phyloP scores from a whole-genome alignment of 805 yeast species.

The Brettanomyces anomalus region DNA sequence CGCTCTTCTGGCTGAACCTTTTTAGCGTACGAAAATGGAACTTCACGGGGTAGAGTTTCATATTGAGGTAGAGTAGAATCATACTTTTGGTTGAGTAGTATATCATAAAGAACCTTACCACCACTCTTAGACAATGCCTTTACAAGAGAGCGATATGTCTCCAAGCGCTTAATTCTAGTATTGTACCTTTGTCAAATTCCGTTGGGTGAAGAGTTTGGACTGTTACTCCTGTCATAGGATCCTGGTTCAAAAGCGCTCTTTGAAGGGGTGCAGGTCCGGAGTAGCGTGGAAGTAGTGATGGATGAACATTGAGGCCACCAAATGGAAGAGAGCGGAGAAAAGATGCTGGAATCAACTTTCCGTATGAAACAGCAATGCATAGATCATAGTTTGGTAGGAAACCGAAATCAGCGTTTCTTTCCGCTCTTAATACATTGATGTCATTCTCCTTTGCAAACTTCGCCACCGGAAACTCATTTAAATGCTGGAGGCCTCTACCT shows the following conservation, averaged over 20 bases:
- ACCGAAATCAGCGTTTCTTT: conserved; percentile 30
- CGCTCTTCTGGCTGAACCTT: conserved; percentile 38
- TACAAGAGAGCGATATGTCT: conserved; percentile 37
- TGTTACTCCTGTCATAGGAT: conserved; percentile 67
- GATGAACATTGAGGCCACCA: conserved; percentile 89
- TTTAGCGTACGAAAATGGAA: conserved; percentile 44
- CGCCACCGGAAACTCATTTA: conserved; percentile 48
- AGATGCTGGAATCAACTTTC: conserved; percentile 61
- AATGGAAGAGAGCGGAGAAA: conserved; percentile 39
- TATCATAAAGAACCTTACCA: conserved; percentile 43
- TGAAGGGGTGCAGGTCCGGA: conserved; percentile 92
- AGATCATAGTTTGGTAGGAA: conserved; percentile 37
- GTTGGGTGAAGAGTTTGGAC: conserved; percentile 87
- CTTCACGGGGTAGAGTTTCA: conserved; percentile 15
- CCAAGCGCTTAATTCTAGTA: conserved; percentile 39
- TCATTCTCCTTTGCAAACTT: conserved; percentile 26
- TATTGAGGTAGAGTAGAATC: conserved; percentile 10
- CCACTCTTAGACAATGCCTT: conserved; percentile 51
- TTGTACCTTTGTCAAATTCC: conserved; percentile 71
- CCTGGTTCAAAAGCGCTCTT: conserved; percentile 58
- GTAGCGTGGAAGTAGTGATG: conserved; percentile 73
- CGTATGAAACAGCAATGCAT: conserved; percentile 90
- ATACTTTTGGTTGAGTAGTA: conserved; percentile 28
- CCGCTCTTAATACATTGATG: conserved; percentile 42
- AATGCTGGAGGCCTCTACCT: conserved; percentile 44